A percentile compares a stretch with the other conserved stretches of the same genome.
Conservation (phyloP, 2,329 filamentous ascomycete species). For the Botrytis fragariae region DNA sequence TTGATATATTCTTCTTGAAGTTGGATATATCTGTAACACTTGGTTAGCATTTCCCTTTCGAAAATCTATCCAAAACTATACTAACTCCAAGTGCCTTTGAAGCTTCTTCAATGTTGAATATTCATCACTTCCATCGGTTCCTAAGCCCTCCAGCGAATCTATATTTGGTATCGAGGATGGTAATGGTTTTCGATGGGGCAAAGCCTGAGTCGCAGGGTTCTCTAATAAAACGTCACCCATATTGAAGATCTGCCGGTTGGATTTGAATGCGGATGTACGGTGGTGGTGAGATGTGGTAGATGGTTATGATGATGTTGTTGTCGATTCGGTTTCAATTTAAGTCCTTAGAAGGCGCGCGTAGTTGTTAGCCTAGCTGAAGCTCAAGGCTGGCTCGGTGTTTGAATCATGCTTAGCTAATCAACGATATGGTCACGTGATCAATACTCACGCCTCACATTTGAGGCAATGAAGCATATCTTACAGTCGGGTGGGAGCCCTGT, state of each 20-base stretch:
- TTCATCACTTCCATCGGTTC: conserved; percentile 81
- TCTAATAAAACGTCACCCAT: conserved; percentile 92
- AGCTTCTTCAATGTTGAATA: conserved; percentile 96
- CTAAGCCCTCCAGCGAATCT: conserved; percentile 82
- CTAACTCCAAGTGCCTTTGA: conserved; percentile 90
- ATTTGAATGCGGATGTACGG: conserved; percentile 9
- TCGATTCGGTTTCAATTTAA: not conserved
- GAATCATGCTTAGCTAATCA: not conserved
- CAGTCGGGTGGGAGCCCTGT: not conserved
- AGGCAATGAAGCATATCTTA: not conserved
- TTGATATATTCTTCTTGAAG: conserved; percentile 99
- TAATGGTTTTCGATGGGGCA: conserved; percentile 77
- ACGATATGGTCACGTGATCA: fast-evolving
- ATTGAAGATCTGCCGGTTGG: conserved; percentile 26
- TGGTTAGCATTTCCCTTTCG: conserved; percentile 30
- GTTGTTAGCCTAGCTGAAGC: conserved; percentile 18
- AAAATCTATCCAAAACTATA: not conserved
- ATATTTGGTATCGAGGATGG: conserved; percentile 83
- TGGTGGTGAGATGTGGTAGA: not conserved
- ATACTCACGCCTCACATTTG: fast-evolving
- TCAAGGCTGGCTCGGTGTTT: conserved; percentile 2
- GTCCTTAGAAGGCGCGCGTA: conserved; percentile 20
- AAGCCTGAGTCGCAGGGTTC: conserved; percentile 69
- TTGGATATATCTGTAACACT: conserved; percentile 72
- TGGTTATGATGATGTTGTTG: conserved; percentile 12